These are phyloP conservation scores for Naematelia encephala DNA, from an alignment of 768 basidiomycete species.

Conservation along the genomic window DNA sequence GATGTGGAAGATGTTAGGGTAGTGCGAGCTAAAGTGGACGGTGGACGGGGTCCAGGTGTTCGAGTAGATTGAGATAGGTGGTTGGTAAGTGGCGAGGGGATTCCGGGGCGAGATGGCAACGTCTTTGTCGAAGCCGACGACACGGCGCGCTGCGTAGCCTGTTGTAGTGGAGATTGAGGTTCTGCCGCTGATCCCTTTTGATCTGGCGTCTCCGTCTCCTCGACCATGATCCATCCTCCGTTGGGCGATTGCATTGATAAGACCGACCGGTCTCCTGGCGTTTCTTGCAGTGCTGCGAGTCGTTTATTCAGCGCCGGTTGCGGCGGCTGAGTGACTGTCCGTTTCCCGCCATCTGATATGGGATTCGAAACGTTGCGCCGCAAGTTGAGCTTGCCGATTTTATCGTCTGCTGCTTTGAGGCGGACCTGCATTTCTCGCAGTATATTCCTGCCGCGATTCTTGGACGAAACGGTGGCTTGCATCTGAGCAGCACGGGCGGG, in stretches of 20 bases:
- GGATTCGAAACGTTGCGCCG: slow-evolving; percentile 36
- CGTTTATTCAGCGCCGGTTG: background rate
- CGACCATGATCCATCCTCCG: slow-evolving; percentile 34
- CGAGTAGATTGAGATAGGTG: slow-evolving; percentile 13
- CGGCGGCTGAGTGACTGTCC: background rate
- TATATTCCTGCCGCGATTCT: slow-evolving; percentile 34
- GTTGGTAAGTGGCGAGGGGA: slow-evolving; percentile 34
- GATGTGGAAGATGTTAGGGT: slow-evolving; percentile 1
- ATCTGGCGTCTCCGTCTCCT: slow-evolving; percentile 20
- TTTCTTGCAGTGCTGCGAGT: background rate
- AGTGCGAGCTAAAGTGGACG: slow-evolving; percentile 2
- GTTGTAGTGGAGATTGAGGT: slow-evolving; percentile 29
- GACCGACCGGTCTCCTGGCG: slow-evolving; percentile 4
- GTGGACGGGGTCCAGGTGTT: background rate
- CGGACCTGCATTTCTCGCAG: slow-evolving; percentile 37
- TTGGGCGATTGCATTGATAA: slow-evolving; percentile 30
- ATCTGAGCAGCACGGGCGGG: slow-evolving; percentile 8
- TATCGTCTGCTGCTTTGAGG: slow-evolving; percentile 42
- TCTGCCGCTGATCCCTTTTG: slow-evolving; percentile 10
- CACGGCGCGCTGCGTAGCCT: slow-evolving; percentile 15
- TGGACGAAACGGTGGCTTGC: slow-evolving; percentile 8
- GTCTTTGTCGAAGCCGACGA: slow-evolving; percentile 27
- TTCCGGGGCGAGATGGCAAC: slow-evolving; percentile 38
- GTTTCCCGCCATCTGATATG: slow-evolving; percentile 6
- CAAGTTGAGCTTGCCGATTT: slow-evolving; percentile 32